These are phyloP conservation scores for Sergeia podlipaevii DNA, from an alignment of 208 protist genomes.

Conservation along the genomic window DNA sequence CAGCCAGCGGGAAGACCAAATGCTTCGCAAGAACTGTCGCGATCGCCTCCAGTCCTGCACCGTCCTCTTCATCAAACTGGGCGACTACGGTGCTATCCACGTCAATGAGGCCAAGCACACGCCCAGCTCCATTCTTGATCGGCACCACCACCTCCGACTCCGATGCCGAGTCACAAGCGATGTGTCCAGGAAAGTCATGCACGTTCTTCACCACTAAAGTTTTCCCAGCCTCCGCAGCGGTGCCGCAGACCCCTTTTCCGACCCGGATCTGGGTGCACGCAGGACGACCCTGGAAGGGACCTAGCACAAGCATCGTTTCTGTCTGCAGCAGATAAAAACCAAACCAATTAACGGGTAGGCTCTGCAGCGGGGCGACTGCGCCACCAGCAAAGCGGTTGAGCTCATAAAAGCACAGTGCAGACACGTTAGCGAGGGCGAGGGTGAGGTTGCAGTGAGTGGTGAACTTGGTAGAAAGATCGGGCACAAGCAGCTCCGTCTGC, in stretches of 20 bases:
- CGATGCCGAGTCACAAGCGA: constrained; percentile 90
- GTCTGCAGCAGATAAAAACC: constrained; percentile 91
- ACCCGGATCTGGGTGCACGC: constrained; percentile 86
- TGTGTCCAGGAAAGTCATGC: constrained; percentile 92
- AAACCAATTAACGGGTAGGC: constrained; percentile 84
- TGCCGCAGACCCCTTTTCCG: constrained; percentile 90
- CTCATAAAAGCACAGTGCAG: constrained; percentile 80
- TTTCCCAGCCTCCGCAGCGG: constrained; percentile 37
- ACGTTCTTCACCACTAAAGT: constrained; percentile 80
- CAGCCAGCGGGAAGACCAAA: constrained; percentile 67
- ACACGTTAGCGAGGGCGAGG: constrained; percentile 68
- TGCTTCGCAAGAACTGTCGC: constrained; percentile 47
- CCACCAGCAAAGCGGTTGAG: constrained; percentile 54
- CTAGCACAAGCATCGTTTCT: constrained; percentile 74
- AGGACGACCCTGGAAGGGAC: constrained; percentile 93
- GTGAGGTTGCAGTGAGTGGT: constrained; percentile 58
- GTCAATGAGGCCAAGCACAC: constrained; percentile 78
- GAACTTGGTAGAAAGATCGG: constrained; percentile 36
- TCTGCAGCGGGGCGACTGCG: constrained; percentile 42
- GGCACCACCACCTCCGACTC: constrained; percentile 92
- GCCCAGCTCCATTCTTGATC: constrained; percentile 47
- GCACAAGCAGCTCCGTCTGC: constrained; percentile 40
- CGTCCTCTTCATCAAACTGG: constrained; percentile 74
- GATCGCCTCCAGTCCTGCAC: constrained; percentile 43
- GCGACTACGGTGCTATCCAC: constrained; percentile 60